A percentile compares a stretch with the other conserved stretches of the same genome.
Evolutionary conservation across 441 rosid species (phyloP).

Genomic region (Breynia disticha): DNA sequence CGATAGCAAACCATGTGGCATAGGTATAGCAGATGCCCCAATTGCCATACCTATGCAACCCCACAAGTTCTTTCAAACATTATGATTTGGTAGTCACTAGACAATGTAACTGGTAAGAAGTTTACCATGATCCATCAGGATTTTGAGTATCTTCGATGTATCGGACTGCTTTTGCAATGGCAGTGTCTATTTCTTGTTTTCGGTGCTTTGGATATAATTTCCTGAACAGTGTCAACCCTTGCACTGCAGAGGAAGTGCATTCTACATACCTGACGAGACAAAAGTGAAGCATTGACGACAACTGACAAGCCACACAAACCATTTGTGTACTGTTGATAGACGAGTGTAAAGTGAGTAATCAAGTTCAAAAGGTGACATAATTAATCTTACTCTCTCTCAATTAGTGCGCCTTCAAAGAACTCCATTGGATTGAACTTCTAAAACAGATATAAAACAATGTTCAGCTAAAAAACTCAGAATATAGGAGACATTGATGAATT

Average conservation of each 20-base stretch:
- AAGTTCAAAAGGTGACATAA: too few species aligned
- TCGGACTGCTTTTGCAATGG: conserved; percentile 28
- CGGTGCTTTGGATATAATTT: conserved; percentile 21
- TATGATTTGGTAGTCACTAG: background rate
- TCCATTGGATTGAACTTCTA: conserved; percentile 80
- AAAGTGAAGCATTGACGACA: background rate
- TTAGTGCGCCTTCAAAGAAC: conserved; percentile 73
- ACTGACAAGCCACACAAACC: too few species aligned
- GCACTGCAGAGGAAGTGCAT: conserved; percentile 54
- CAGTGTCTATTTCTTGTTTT: conserved; percentile 24
- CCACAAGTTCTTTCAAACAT: background rate
- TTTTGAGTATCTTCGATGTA: conserved; percentile 38
- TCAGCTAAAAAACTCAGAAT: too few species aligned
- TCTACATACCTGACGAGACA: conserved; percentile 38
- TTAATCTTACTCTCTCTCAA: conserved; percentile 56
- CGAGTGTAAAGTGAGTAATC: too few species aligned
- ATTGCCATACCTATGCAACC: conserved; percentile 55
- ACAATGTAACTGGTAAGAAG: background rate
- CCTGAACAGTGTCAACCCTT: conserved; percentile 29
- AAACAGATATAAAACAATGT: background rate
- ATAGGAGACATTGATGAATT: too few species aligned
- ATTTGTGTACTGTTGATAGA: too few species aligned
- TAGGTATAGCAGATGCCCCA: conserved; percentile 86
- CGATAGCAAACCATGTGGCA: conserved; percentile 66
- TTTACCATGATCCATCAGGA: conserved; percentile 51